Percentiles rank a stretch among this genome's conserved stretches.
phyloP scores from a whole-genome alignment of 2,329 filamentous ascomycete species.

The Metarhizium humberi region DNA sequence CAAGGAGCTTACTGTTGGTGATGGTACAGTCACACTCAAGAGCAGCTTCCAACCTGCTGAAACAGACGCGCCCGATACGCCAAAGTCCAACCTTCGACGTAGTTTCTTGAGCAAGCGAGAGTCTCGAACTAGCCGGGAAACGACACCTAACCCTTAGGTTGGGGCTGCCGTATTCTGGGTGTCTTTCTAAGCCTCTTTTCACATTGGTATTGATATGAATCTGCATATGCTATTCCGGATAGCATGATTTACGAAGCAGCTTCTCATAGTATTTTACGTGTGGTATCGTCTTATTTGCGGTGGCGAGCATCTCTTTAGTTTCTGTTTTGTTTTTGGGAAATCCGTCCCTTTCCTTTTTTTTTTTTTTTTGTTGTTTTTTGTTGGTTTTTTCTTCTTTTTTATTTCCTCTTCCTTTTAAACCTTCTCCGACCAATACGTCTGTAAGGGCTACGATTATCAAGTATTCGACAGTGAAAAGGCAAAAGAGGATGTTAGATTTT shows the following conservation, averaged over 20 bases:
- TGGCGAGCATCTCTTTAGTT: background rate
- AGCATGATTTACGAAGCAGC: conserved; percentile 3
- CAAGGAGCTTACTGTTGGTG: conserved; percentile 66
- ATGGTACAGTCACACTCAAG: conserved; percentile 61
- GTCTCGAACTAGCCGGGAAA: conserved; percentile 33
- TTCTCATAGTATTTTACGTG: background rate
- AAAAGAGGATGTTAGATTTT: background rate
- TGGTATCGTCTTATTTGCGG: background rate
- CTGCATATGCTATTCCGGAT: background rate
- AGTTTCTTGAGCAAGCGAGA: conserved; percentile 49
- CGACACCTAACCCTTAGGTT: conserved; percentile 25
- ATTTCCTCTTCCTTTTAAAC: background rate
- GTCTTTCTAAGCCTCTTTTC: background rate
- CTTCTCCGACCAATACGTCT: background rate
- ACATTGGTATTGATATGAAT: background rate
- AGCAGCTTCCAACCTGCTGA: conserved; percentile 58
- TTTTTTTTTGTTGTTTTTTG: background rate
- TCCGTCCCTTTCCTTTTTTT: background rate
- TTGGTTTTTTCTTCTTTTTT: background rate
- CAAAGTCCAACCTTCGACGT: conserved; percentile 37
- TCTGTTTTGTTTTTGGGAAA: background rate
- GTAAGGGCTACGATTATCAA: background rate
- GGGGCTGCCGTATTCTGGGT: conserved; percentile 9
- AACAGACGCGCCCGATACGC: conserved; percentile 32
- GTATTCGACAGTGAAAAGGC: background rate